Conservation (phyloP, 306 rosid species). For the Aeschynomene evenia region DNA sequence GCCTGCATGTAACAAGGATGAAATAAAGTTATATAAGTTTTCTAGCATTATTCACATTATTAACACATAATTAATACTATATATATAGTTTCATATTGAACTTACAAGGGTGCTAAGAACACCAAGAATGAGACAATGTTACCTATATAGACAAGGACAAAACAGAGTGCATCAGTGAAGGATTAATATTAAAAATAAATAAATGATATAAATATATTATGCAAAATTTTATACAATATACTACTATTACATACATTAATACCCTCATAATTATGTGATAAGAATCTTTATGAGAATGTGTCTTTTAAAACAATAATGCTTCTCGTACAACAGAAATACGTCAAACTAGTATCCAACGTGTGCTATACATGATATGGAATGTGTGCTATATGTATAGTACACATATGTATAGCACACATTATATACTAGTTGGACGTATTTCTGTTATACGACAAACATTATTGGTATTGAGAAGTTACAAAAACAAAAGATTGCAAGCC, state of each 20-base stretch:
- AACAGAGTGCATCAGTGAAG: constrained; percentile 21
- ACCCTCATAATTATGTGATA: neutral
- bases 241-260: neutral
- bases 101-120: constrained; percentile 77
- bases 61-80: neutral
- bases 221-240: neutral
- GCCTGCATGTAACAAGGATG: constrained; percentile 32
- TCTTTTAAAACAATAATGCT: no score
- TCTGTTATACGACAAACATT: no score
- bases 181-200: neutral
- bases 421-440: no score
- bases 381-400: no score
- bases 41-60: neutral
- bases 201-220: neutral
- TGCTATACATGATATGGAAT: no score
- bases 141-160: constrained; percentile 38
- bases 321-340: no score
- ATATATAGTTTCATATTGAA: neutral
- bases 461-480: neutral
- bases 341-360: no score
- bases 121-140: constrained; percentile 70
- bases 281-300: neutral
- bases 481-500: constrained; percentile 12
- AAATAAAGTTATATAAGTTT: neutral
- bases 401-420: no score